phyloP scores from a whole-genome alignment of 768 basidiomycete genomes.

The Cubamyces sp. region DNA sequence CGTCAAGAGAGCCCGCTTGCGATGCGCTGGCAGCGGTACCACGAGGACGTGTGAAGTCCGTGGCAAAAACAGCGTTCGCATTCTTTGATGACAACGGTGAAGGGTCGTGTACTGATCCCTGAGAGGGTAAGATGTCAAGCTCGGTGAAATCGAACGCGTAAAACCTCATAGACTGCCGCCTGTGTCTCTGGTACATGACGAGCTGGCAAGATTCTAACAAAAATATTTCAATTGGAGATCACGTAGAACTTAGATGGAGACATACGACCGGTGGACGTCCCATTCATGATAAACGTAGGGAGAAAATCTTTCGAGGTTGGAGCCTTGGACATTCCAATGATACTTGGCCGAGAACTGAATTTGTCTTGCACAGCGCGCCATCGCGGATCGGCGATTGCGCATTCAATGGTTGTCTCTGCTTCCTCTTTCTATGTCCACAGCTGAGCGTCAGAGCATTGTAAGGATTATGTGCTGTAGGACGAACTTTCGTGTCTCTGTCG shows the following conservation, averaged over 20 bases:
- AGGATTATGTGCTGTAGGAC: too few species aligned
- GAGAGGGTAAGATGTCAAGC: conserved; percentile 32
- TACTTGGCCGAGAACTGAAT: conserved; percentile 5
- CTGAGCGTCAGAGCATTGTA: too few species aligned
- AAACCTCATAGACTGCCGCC: conserved; percentile 62
- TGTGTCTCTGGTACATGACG: conserved; percentile 53
- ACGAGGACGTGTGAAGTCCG: conserved; percentile 4
- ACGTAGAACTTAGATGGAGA: too few species aligned
- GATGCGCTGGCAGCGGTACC: background rate
- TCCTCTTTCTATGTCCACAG: background rate
- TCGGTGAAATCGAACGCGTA: conserved; percentile 52
- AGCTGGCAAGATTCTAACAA: background rate
- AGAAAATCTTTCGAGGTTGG: background rate
- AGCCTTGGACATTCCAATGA: background rate
- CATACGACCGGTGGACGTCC: background rate
- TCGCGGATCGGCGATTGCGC: background rate
- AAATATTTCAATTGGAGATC: background rate
- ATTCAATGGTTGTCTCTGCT: background rate
- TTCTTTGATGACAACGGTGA: background rate
- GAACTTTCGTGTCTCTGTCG: too few species aligned
- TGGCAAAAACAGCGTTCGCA: background rate
- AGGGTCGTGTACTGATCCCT: background rate
- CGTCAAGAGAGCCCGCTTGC: conserved; percentile 5
- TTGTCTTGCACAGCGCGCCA: conserved; percentile 16
- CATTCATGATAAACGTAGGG: background rate